Evolutionary conservation across 768 basidiomycete genomes (phyloP).

Genomic region (Dendrothele bispora): DNA sequence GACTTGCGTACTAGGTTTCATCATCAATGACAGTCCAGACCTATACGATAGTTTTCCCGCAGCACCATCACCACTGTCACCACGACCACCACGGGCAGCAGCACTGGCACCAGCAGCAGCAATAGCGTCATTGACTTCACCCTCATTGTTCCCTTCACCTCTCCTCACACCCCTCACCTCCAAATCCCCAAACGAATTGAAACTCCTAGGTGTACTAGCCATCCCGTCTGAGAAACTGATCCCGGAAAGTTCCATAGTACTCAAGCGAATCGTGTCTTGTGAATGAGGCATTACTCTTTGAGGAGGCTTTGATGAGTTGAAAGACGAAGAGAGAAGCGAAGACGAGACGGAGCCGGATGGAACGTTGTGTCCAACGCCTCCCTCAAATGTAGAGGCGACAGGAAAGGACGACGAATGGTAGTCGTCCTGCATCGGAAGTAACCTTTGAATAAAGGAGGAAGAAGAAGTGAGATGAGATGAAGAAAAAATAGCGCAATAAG

Average conservation of each 20-base stretch:
- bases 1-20: constrained; percentile 4
- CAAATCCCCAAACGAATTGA: not conserved
- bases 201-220: not conserved
- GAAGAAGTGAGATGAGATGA: too few species aligned
- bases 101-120: not conserved
- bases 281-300: constrained; percentile 50
- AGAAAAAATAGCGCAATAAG: too few species aligned
- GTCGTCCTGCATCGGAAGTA: too few species aligned
- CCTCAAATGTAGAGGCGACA: too few species aligned
- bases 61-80: not conserved
- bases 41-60: not conserved
- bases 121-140: constrained; percentile 1
- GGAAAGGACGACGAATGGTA: too few species aligned
- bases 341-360: too few species aligned
- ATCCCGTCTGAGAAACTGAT: constrained; percentile 36
- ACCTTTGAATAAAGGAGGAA: too few species aligned
- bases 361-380: too few species aligned
- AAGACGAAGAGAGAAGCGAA: too few species aligned
- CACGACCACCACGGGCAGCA: not conserved
- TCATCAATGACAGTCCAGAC: constrained; percentile 8
- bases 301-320: too few species aligned
- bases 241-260: constrained; percentile 64
- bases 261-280: constrained; percentile 62
- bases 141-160: too few species aligned
- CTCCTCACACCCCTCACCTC: too few species aligned